Evolutionary conservation across 495 filamentous ascomycete species (phyloP), one percentile per base, ranked within the genome.

Genomic region (Amphirosellinia nigrospora): DNA sequence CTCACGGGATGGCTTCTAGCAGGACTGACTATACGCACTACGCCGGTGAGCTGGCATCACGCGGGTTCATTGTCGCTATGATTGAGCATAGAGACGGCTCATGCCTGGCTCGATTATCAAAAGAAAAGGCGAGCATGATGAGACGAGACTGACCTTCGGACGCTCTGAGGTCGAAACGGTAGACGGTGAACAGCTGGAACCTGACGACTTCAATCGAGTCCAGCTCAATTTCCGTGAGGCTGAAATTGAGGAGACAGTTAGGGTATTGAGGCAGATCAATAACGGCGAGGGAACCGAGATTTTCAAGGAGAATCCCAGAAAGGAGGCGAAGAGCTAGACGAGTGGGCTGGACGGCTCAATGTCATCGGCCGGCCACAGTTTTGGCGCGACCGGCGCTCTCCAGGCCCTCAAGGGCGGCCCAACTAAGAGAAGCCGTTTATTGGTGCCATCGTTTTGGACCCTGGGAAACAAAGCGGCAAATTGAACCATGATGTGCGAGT

Each of bases 61-160:
- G 85, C 5, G 86, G 86, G 2, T 84, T 81, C 45, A 74, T 88
- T 8, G 83, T 87, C 4, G 86, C 79, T 28, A 79, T 84, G 55
- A 72, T 88, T 9, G 85, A 88, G 74, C 86, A 88, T 66, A 72
- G 86, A 58, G 86, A 88, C 63, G 86, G 86, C 7, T 86, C 83
- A 64, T 81, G 83, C 85, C 86, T 7, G 85, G 83, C 5, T 79
- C 80, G 2, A 66, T 82, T 39, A 73, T 87, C 68, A 79, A 76
- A 72, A 70, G 56, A 34, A 41, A 69, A 2, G 79, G 79, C 19
- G 68, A 75, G 16, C 61, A 58, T 19, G 69, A 78, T 53, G 69
- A 70, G 59, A 72, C 70, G 0, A 70, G 70, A 32, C 58, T 82
- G 1, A 61, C 75, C 28, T 82, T 82, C 58, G 70, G 72, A 64